These are phyloP conservation scores for Hypholoma sublateritium DNA, from an alignment of 768 basidiomycete species.

Conservation along the genomic window DNA sequence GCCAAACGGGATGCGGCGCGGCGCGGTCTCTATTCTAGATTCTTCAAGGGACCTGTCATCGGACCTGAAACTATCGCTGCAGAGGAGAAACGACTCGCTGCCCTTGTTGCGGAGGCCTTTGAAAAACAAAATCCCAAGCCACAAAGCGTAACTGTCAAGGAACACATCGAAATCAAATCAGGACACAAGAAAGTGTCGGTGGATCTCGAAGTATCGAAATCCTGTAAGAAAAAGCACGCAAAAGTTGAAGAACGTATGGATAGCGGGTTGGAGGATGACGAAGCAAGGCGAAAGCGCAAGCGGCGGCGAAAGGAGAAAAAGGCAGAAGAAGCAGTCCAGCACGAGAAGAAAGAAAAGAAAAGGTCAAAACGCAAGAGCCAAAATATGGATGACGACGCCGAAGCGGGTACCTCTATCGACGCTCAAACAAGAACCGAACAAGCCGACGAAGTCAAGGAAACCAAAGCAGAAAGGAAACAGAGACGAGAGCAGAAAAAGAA, in stretches of 20 bases:
- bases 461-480: constrained; percentile 16
- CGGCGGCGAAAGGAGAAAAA: constrained; percentile 13
- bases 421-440: background rate
- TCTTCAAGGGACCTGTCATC: constrained; percentile 76
- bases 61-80: constrained; percentile 40
- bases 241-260: background rate
- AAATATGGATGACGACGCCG: constrained; percentile 10
- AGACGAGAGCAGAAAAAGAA: constrained; percentile 9
- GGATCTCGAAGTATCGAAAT: constrained; percentile 19
- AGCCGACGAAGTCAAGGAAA: background rate
- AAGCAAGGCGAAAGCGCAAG: constrained; percentile 14
- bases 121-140: constrained; percentile 13
- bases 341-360: constrained; percentile 15
- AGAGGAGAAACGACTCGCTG: constrained; percentile 15
- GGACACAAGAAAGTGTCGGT: constrained; percentile 10
- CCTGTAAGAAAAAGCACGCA: constrained; percentile 6
- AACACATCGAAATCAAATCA: constrained; percentile 20
- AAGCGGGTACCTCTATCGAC: background rate
- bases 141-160: constrained; percentile 12
- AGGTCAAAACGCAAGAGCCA: background rate
- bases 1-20: constrained; percentile 83
- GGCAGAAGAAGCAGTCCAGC: constrained; percentile 7
- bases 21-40: constrained; percentile 72
- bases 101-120: constrained; percentile 13
- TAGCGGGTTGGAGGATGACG: constrained; percentile 9